Evolutionary conservation across 768 basidiomycete species (phyloP).

Genomic region (Tephrocybe sp.): DNA sequence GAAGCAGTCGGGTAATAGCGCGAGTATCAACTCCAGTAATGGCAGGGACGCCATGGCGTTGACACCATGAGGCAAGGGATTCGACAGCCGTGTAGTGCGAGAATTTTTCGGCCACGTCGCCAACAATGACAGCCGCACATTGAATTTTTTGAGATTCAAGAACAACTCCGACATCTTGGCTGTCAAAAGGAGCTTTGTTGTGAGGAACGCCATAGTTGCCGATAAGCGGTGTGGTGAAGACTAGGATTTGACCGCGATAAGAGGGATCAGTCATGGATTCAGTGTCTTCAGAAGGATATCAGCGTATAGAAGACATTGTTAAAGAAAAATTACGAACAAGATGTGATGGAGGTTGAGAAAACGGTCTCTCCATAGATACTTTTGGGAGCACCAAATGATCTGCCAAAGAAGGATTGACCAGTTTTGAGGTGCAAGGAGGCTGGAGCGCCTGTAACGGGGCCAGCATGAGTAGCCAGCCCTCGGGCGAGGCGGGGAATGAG

Average conservation of each 20-base stretch:
- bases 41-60: constrained; percentile 84
- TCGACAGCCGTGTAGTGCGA: constrained; percentile 95
- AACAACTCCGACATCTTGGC: constrained; percentile 77
- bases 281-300: constrained; percentile 61
- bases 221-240: constrained; percentile 97
- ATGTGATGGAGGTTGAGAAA: constrained; percentile 98
- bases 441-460: constrained; percentile 48
- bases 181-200: constrained; percentile 72
- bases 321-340: constrained; percentile 56
- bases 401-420: constrained; percentile 89
- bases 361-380: constrained; percentile 96
- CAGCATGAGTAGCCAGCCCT: constrained; percentile 66
- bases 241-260: constrained; percentile 95
- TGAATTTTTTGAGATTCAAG: constrained; percentile 90
- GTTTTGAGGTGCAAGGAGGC: constrained; percentile 91
- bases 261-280: constrained; percentile 99
- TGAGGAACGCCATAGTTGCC: constrained; percentile 96
- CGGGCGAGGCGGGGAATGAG: constrained; percentile 50
- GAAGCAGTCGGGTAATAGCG: constrained; percentile 88
- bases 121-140: constrained; percentile 89
- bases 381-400: constrained; percentile 83
- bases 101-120: constrained; percentile 92
- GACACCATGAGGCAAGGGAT: constrained; percentile 91
- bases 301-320: neutral
- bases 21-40: constrained; percentile 98